Conservation (phyloP, 768 basidiomycete genomes). For the Russula olivacea region DNA sequence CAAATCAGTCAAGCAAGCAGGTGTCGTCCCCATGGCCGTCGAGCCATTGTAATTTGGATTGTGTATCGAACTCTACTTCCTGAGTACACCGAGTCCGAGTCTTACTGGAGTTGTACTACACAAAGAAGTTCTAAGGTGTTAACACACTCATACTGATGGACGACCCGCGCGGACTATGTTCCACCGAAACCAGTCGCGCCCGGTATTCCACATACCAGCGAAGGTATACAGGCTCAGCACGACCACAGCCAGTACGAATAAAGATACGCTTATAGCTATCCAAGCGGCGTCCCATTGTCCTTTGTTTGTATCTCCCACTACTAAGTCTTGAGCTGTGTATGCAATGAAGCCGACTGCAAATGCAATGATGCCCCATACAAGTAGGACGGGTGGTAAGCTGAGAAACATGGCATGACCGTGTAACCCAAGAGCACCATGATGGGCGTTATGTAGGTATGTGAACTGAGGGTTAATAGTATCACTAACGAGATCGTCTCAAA, state of each 20-base stretch:
- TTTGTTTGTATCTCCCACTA: constrained; percentile 25
- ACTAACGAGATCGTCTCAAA: background rate
- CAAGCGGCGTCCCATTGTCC: constrained; percentile 35
- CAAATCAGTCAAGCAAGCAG: constrained; percentile 29
- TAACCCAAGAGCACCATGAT: constrained; percentile 40
- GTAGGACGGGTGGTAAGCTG: constrained; percentile 48
- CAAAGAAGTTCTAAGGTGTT: background rate
- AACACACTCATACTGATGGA: constrained; percentile 1
- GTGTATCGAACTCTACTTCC: background rate
- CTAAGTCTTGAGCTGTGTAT: constrained; percentile 38
- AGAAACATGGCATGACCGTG: constrained; percentile 47
- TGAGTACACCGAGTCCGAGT: background rate
- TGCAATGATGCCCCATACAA: constrained; percentile 48
- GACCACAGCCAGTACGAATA: constrained; percentile 37
- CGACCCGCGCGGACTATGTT: background rate
- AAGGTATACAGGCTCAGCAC: constrained; percentile 43
- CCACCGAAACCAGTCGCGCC: background rate
- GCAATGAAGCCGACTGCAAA: constrained; percentile 45
- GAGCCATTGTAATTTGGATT: constrained; percentile 30
- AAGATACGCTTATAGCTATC: constrained; percentile 38
- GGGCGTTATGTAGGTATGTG: constrained; percentile 49
- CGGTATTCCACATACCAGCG: constrained; percentile 44
- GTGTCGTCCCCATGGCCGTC: constrained; percentile 41
- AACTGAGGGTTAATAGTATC: constrained; percentile 32
- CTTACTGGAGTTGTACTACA: background rate